Evolutionary conservation across 208 protist species (phyloP), one percentile per base, ranked within the genome.

Genomic region (Trypanosoma melophagium): DNA sequence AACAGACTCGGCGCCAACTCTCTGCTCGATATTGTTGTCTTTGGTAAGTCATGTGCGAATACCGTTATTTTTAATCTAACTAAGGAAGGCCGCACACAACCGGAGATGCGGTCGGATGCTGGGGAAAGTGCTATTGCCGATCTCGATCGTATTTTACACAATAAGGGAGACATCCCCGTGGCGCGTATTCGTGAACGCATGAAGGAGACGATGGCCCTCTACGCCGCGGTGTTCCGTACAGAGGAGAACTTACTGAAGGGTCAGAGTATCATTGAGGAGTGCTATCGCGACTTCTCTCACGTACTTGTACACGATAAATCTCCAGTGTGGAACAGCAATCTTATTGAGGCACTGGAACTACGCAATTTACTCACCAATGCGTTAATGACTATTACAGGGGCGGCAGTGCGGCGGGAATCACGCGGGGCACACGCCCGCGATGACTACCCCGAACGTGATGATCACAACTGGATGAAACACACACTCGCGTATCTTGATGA

Each of bases 391-490:
- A 97, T 98, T 77, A 87, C 81, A 50, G 76, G 89, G 31, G 98
- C 94, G 28, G 90, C 98, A 71, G 94, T 86, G 49, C 95, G 98
- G 70, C 98, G 96, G 76, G 98, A 99, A 90, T 97, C 81, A 60
- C 94, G 98, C 66, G 98, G 98, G 54, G 98, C 98, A 12, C 98
- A 99, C 79, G 97, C 98, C 7, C 92, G 98, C 60, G 98, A 99
- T 69, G 98, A 99, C 84, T 99, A 81, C 80, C 86, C 82, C 1
- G 89, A 98, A 56, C 89, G 96, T 55, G 97, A 99, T 71, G 98
- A 99, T 77, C 87, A 87, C 61, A 96, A 99, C 74, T 99, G 98
- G 98, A 98, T 99, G 94, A 99, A 99, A 86, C 98, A 99, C 86
- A 99, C 98, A 0, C 83, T 99, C 17, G 90, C 94, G 10, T 99